Base-by-base conservation (phyloP, 2,329 filamentous ascomycete species). In the Nothomitra cinnamomea region DNA sequence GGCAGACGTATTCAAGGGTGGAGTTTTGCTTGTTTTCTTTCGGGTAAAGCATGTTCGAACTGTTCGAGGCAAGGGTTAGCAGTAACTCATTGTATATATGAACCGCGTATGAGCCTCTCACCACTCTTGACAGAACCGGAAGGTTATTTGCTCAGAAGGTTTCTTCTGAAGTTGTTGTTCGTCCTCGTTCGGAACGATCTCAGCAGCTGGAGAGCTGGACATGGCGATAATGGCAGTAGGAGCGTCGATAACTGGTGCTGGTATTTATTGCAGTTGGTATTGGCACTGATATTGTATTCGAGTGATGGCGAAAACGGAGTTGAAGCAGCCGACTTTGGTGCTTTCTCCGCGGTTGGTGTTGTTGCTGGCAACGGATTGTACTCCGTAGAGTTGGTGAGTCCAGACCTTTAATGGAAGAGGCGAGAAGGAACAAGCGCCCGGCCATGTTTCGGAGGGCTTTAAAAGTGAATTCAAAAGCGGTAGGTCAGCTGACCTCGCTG, bases 121-220 rank as follows among this genome's bases (percentile, higher is more conserved):
- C 82, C 92, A 98, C 76, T 98, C 92, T 62, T 87, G 88, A 74
- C 92, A 98, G 77, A 98, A 98, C 64, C 87, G 84, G 70, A 96
- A 98, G 49, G 87, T 88, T 69, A 96, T 89, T 68, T 94, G 87
- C 70, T 90, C 82, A 59, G 63, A 61, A 15, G 61, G 61, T 41
- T 61, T 56, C 49, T 58, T 51, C 22, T 57, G 28, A 10, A 32
- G 28, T 32, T 32, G 57, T 54, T 55, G 52, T 15, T 43, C 42
- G 24, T 49, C 25, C 8, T 49, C 45, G 15, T 49, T 49, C 24
- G 24, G n/a, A 8, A 22, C 45, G 3, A 35, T 22, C 32, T 32
- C 24, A 19, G 45, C 45, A 2, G 64, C 62, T n/a, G 63, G 57
- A 54, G 63, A 57, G 28, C 63, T 57, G 28, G 62, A 61, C 57